Evolutionary conservation across 2,329 filamentous ascomycete genomes (phyloP), one percentile per base, ranked within the genome.

Genomic region (Aspergillus arachidicola): DNA sequence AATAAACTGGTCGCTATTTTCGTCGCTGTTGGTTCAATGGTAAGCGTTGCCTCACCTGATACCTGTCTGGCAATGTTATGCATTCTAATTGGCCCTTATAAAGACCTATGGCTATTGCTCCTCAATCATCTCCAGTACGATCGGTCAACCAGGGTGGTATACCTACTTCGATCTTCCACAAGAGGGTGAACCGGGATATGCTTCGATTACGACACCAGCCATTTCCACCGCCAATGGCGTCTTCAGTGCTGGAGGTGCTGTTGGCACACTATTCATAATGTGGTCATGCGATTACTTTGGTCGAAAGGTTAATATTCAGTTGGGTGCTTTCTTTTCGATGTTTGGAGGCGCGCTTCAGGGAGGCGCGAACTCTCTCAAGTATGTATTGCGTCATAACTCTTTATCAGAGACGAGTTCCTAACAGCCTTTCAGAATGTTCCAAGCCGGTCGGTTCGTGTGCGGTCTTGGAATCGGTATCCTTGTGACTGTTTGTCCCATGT

Each of bases 101-200:
- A 59, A 83, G 81, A 84, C 83, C 2, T 85, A 84, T 64, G 83
- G 83, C 26, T 85, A 84, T 66, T 81, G 78, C 58, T 77, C 83
- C 10, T 83, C 82, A 1, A 79, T 85, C 43, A 85, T 85, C 43
- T 76, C 79, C 45, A 83, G 81, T 61, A 85, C 83, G 19, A 84
- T 85, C 58, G 83, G 83, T 10, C 82, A 85, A 60, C 81, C 83
- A 4, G 82, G 82, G 64, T 85, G 82, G 81, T 85, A 83, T 67
- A 64, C 70, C 21, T 84, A 80, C 71, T 85, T 85, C 68, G 67
- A 81, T 50, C 76, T 85, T 11, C 82, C 83, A 0, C 64, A 63
- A 12, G 71, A 78, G 36, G 80, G 79, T 14, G 75, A 83, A 60
- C 72, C 74, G 0, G 83, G 82, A 57, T 84, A 84, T 64, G 77